Base-by-base conservation (phyloP, 2,329 filamentous ascomycete species). In the Colletotrichum sp. region DNA sequence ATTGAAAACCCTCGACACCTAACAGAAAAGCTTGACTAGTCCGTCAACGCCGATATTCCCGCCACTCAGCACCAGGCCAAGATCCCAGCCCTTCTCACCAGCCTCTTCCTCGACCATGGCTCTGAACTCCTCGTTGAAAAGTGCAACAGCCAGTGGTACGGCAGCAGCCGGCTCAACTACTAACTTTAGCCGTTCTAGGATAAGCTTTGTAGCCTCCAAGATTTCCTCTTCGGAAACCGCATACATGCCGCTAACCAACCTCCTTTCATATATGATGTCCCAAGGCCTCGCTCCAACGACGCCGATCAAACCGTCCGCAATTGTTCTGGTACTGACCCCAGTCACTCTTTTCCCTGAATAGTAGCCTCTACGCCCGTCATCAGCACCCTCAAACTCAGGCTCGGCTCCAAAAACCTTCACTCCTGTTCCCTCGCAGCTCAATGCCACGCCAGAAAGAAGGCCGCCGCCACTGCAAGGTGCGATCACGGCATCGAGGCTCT, bases 261-360 rank as follows among this genome's bases (percentile, higher is more conserved):
- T 84, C 74, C 89, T 87, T 81, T 96, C 92, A 78, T 92, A 92
- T 79, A 98, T 94, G 52, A 98, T 88, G 7, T 82, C 85, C 95
- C 95, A 99, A 1, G 95, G 95, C 71, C 93, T 87, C 63, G 87
- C 82, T 0, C 96, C 96, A 0, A 98, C 90, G 0, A 95, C 95
- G n/a, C 96, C 98, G 26, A 96, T 89, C 82, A 99, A 85, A 0
- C 96, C 96, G 84, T 99, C 96, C 0, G 96, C 96, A 44, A 99
- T 93, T 0, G 96, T 98, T 16, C 96, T 88, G 1, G 93, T 92
- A 79, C 90, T 92, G 24, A 98, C 96, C 78, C 90, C 87, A 49
- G 34, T 44, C 10, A 99, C 89, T 13, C 96, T 89, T 79, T 86
- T 79, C 0, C 94, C 93, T 0, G 89, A 82, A 68, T 90, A 90